These are phyloP conservation scores for Trichoderma erinaceum DNA, from an alignment of 495 filamentous ascomycete genomes.

Conservation along the genomic window DNA sequence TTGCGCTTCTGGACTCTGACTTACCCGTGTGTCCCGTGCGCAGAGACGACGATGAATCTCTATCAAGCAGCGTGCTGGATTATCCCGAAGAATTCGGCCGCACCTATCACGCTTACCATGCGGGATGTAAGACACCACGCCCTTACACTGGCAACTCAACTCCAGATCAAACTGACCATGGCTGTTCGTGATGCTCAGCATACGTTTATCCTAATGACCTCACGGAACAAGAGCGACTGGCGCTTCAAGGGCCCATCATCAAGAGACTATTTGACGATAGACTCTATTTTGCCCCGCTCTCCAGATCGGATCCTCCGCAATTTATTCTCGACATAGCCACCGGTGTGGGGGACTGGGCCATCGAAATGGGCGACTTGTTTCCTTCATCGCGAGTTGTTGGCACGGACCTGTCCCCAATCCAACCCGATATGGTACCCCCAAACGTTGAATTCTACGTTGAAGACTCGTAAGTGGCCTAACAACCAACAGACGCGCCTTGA, in stretches of 20 bases:
- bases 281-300: constrained; percentile 52
- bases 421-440: constrained; percentile 41
- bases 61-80: constrained; percentile 23
- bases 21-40: neutral
- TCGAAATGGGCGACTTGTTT: constrained; percentile 56
- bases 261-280: constrained; percentile 52
- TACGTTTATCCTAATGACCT: constrained; percentile 58
- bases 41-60: constrained; percentile 22
- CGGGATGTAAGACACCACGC: constrained; percentile 21
- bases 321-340: constrained; percentile 66
- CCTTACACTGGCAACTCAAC: neutral
- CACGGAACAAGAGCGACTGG: constrained; percentile 44
- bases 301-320: constrained; percentile 35
- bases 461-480: constrained; percentile 29
- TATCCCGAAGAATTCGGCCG: constrained; percentile 51
- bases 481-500: neutral
- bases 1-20: neutral
- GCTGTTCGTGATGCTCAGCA: constrained; percentile 24
- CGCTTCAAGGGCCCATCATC: constrained; percentile 61
- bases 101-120: constrained; percentile 50
- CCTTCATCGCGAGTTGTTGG: constrained; percentile 47
- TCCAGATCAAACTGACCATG: neutral
- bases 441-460: constrained; percentile 49
- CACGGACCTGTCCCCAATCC: constrained; percentile 49
- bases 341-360: constrained; percentile 66